Evolutionary conservation across 768 basidiomycete species (phyloP).

Genomic region (Suillus ampliporus): DNA sequence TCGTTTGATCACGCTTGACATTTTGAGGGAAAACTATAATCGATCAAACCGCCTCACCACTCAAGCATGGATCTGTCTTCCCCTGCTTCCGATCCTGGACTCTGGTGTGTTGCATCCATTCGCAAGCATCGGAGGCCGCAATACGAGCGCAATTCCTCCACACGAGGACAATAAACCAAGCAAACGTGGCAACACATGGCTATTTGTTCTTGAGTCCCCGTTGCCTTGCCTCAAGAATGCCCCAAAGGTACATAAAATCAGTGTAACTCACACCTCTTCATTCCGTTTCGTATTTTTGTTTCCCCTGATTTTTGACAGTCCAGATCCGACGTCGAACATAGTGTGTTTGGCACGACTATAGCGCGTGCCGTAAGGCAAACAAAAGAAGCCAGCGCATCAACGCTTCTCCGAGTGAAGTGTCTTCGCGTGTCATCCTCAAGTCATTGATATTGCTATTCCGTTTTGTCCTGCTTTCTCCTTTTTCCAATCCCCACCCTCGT

Average conservation of each 20-base stretch:
- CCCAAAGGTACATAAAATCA: conserved; percentile 17
- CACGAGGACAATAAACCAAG: conserved; percentile 20
- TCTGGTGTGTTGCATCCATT: conserved; percentile 6
- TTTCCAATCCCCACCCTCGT: conserved; percentile 11
- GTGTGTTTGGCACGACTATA: conserved; percentile 27
- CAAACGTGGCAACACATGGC: conserved; percentile 21
- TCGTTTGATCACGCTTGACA: neutral
- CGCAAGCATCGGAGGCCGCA: conserved; percentile 23
- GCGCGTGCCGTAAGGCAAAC: conserved; percentile 38
- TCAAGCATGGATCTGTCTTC: conserved; percentile 30
- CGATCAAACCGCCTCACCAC: conserved; percentile 26
- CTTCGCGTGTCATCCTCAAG: conserved; percentile 22
- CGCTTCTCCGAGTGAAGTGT: conserved; percentile 28
- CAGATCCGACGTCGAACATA: conserved; percentile 8
- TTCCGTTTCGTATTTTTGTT: conserved; percentile 18
- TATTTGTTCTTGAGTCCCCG: conserved; percentile 20
- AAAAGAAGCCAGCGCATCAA: conserved; percentile 30
- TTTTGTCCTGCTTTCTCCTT: conserved; percentile 20
- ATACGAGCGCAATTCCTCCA: conserved; percentile 32
- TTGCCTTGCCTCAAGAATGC: conserved; percentile 17
- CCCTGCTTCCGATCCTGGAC: conserved; percentile 7
- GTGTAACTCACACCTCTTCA: conserved; percentile 9
- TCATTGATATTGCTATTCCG: conserved; percentile 16
- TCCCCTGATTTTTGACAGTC: conserved; percentile 24
- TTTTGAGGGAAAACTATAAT: conserved; percentile 12